Percentiles rank a stretch among this genome's conserved stretches.
These are phyloP conservation scores for Volvariella surrecta DNA, from an alignment of 1,284 basidiomycete genomes.

Conservation along the genomic window DNA sequence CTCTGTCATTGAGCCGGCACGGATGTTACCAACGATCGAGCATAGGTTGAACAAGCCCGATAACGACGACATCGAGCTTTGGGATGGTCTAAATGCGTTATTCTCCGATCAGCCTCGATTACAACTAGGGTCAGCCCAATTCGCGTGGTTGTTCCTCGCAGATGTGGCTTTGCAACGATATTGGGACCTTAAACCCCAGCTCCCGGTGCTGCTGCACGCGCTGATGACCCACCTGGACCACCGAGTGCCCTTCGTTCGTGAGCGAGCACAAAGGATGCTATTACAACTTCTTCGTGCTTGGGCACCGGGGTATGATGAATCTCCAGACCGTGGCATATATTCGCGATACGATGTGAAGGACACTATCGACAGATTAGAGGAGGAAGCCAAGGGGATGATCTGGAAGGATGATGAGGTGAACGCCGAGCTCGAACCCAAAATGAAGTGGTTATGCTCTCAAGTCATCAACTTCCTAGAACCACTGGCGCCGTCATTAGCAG, in stretches of 20 bases:
- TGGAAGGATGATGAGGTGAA: slow-evolving; percentile 70
- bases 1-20: slow-evolving; percentile 75
- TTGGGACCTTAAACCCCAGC: slow-evolving; percentile 64
- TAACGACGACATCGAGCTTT: slow-evolving; percentile 61
- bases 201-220: slow-evolving; percentile 75
- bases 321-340: slow-evolving; percentile 43
- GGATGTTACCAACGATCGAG: slow-evolving; percentile 73
- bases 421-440: slow-evolving; percentile 49
- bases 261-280: slow-evolving; percentile 65
- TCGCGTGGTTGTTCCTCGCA: slow-evolving; percentile 81
- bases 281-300: slow-evolving; percentile 79
- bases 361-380: slow-evolving; percentile 48
- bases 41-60: slow-evolving; percentile 64
- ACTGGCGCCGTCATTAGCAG: slow-evolving; percentile 57
- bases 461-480: slow-evolving; percentile 67
- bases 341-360: slow-evolving; percentile 40
- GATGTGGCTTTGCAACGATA: slow-evolving; percentile 76
- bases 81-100: slow-evolving; percentile 67
- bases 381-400: slow-evolving; percentile 47
- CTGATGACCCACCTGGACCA: slow-evolving; percentile 84
- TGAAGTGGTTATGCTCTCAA: slow-evolving; percentile 61
- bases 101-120: slow-evolving; percentile 65
- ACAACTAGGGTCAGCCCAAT: slow-evolving; percentile 74
- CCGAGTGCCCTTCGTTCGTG: slow-evolving; percentile 58
- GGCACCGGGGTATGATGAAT: slow-evolving; percentile 63